Percentiles rank a stretch among this genome's conserved stretches.
phyloP scores from a whole-genome alignment of 2,329 filamentous ascomycete genomes.

The Penicillium sp. region DNA sequence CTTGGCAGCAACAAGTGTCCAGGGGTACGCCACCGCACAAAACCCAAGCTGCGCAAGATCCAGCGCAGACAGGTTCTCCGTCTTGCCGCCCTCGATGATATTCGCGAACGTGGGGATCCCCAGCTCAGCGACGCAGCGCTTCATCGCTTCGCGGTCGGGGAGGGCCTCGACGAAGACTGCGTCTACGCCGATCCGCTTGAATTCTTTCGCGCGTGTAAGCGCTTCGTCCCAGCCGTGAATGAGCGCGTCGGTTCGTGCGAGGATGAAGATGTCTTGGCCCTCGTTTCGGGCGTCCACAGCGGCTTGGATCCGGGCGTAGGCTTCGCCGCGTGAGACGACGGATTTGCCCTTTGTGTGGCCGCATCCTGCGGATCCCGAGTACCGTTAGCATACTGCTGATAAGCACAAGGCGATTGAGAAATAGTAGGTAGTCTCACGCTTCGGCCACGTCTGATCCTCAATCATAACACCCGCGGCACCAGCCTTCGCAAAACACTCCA shows the following conservation, averaged over 20 bases:
- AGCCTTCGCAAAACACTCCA: slow-evolving; percentile 50
- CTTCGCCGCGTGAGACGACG: slow-evolving; percentile 52
- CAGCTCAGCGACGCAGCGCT: slow-evolving; percentile 42
- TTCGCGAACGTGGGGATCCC: slow-evolving; percentile 51
- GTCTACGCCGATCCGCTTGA: slow-evolving; percentile 51
- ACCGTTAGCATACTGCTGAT: too few species aligned
- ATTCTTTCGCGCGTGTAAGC: slow-evolving; percentile 47
- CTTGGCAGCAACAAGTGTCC: slow-evolving; percentile 52
- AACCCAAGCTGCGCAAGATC: slow-evolving; percentile 49
- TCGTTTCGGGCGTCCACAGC: slow-evolving; percentile 54
- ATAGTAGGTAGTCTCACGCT: slow-evolving; percentile 38
- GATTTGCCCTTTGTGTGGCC: slow-evolving; percentile 54
- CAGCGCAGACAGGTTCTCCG: slow-evolving; percentile 45
- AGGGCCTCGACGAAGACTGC: slow-evolving; percentile 53
- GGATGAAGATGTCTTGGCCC: slow-evolving; percentile 52
- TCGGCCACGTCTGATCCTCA: slow-evolving; percentile 57
- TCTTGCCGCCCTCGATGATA: slow-evolving; percentile 51
- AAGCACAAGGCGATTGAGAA: not conserved
- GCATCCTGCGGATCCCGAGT: slow-evolving; percentile 33
- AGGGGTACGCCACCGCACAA: slow-evolving; percentile 50
- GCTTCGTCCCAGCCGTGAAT: slow-evolving; percentile 51
- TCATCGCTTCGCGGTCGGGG: slow-evolving; percentile 51
- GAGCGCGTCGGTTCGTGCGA: slow-evolving; percentile 51
- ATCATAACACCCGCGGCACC: slow-evolving; percentile 49
- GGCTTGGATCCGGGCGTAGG: slow-evolving; percentile 53